Conservation (phyloP, 1,139 yeast genomes). For the Suhomyces chickasaworum region DNA sequence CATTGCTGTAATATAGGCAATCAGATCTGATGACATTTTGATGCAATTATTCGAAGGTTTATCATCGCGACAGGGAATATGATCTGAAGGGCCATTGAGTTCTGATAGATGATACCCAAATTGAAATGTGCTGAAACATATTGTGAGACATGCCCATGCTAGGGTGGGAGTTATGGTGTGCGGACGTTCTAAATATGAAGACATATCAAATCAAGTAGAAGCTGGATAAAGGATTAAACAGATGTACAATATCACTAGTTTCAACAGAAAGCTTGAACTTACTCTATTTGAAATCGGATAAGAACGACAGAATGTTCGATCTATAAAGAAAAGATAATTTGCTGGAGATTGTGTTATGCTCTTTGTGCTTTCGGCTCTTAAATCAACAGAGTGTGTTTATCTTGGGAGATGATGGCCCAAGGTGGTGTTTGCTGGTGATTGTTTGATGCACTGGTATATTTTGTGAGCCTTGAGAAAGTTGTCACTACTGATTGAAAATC, state of each 20-base stretch:
- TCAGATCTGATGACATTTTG: conserved; percentile 25
- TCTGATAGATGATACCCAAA: conserved; percentile 92
- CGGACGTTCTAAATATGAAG: conserved; percentile 20
- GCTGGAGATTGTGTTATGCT: no score
- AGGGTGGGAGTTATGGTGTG: conserved; percentile 32
- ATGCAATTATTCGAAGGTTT: conserved; percentile 33
- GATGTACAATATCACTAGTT: no score
- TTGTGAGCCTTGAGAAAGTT: background rate
- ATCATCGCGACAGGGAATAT: conserved; percentile 48
- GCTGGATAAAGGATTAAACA: no score
- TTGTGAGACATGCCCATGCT: conserved; percentile 45
- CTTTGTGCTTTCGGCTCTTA: no score
- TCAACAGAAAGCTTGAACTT: no score
- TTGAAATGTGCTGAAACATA: conserved; percentile 76
- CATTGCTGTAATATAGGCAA: conserved; percentile 38
- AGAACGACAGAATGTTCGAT: no score
- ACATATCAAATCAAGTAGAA: background rate
- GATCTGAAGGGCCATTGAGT: conserved; percentile 76
- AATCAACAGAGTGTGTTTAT: background rate
- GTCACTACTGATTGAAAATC: background rate
- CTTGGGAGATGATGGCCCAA: background rate
- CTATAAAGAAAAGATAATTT: no score
- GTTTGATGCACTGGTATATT: conserved; percentile 1
- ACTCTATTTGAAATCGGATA: no score
- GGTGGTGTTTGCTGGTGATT: background rate